Base-by-base conservation (phyloP, 306 rosid genomes). In the Leucaena leucocephala region DNA sequence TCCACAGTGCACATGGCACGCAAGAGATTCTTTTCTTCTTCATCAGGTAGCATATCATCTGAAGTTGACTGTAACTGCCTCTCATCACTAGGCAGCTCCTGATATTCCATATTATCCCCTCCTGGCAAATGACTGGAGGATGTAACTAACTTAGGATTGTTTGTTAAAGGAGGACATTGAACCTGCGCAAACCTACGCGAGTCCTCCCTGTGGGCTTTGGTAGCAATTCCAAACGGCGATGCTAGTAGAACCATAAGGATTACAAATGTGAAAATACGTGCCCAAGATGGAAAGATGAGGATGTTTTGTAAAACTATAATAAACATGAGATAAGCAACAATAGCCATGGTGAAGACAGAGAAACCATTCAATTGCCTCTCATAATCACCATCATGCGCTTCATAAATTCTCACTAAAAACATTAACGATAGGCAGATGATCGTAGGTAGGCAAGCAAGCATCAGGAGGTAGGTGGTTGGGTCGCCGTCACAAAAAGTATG, bases 381-480 rank as follows among this genome's bases (percentile, higher is more conserved):
- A 76, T 89, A 90, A 71, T 82, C 76, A 1, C 67, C 72, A 0
- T 80, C 67, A 35, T 63, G 69, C 62, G 81, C 71, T 85, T 86
- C 80, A 68, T 92, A 86, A 80, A 92, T 88, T 87, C 91, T 89
- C 83, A 88, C 88, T 55, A 89, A 59, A 61, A 83, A 88, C 97
- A 92, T 91, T 68, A 88, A 63, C 77, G 78, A 43, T 77, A 91
- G 4, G 62, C 88, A 72, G 42, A 89, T 81, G 13, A 72, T 45
- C 8, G 97, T 36, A 57, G 98, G 98, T 79, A 94, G 77, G 76
- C 87, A 75, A 48, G 97, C 95, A 54, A 94, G 86, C 88, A 91
- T 76, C 63, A 94, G 83, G 77, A 94, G 86, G 82, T 68, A 92
- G 33, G 91, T 59, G 39, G 95, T 68, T 0, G 98, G 97, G 19